A percentile compares a stretch with the other conserved stretches of the same genome.
Evolutionary conservation across 202 grass and related monocot genomes (phyloP).

Genomic region (Carex arenaria): DNA sequence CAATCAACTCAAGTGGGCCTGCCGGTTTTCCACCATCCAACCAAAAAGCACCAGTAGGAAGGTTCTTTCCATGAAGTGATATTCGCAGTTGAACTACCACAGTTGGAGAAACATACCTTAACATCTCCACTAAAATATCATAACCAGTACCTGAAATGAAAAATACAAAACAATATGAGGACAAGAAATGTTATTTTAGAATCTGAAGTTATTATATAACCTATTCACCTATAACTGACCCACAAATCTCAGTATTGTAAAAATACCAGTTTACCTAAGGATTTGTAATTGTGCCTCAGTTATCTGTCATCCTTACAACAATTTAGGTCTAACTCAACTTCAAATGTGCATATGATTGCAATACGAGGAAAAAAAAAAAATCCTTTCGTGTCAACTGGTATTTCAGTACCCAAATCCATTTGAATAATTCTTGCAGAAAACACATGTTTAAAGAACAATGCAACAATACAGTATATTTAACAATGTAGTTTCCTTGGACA

Average conservation of each 20-base stretch:
- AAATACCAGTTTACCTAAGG: not conserved
- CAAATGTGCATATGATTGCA: not conserved
- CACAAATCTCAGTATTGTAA: not conserved
- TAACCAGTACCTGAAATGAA: slow-evolving; percentile 68
- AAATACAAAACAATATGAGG: slow-evolving; percentile 9
- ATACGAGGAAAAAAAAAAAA: not conserved
- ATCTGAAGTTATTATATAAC: not conserved
- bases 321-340: not conserved
- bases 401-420: not conserved
- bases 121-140: slow-evolving; percentile 73
- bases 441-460: not conserved
- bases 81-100: slow-evolving; percentile 62
- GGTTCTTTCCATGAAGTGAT: slow-evolving; percentile 57
- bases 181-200: slow-evolving; percentile 21
- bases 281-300: not conserved
- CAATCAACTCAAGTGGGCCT: slow-evolving; percentile 36
- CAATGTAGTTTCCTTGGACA: not conserved
- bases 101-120: slow-evolving; percentile 68
- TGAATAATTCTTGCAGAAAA: not conserved
- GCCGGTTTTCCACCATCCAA: slow-evolving; percentile 32
- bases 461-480: not conserved
- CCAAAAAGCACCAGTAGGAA: slow-evolving; percentile 85
- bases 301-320: not conserved
- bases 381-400: not conserved
- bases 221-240: slow-evolving; percentile 21